Percentiles rank a stretch among this genome's conserved stretches.
phyloP scores from a whole-genome alignment of 176 grass and related monocot species.

The Juncus inflexus region DNA sequence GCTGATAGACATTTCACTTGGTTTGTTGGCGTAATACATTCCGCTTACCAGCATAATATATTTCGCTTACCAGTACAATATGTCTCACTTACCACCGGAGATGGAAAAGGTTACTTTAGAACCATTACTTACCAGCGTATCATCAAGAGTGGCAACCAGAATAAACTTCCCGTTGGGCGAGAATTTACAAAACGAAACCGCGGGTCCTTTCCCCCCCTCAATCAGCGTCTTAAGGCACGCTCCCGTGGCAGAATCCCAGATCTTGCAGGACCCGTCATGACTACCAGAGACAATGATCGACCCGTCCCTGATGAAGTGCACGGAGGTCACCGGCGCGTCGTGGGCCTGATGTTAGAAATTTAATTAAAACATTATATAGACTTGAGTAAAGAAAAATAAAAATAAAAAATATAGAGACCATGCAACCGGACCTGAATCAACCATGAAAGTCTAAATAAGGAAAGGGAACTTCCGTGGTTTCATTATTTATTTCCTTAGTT shows the following conservation, averaged over 20 bases:
- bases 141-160: constrained; percentile 68
- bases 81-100: too few species aligned
- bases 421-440: too few species aligned
- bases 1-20: too few species aligned
- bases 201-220: constrained; percentile 55
- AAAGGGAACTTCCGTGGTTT: too few species aligned
- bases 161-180: constrained; percentile 93
- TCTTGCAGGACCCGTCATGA: constrained; percentile 91
- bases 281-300: constrained; percentile 92
- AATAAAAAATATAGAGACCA: too few species aligned
- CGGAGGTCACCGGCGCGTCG: constrained; percentile 63
- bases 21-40: too few species aligned
- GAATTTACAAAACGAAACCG: constrained; percentile 87
- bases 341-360: constrained; percentile 30
- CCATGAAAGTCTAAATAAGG: too few species aligned
- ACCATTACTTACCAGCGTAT: constrained; percentile 57
- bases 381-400: too few species aligned
- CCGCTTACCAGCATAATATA: too few species aligned
- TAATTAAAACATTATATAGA: too few species aligned
- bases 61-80: too few species aligned
- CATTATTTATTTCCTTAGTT: too few species aligned
- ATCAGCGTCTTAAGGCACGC: constrained; percentile 81
- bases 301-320: constrained; percentile 80
- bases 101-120: not conserved
- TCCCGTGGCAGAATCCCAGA: constrained; percentile 71